Conservation (phyloP, 345 rosid genomes). For the Populus alba region DNA sequence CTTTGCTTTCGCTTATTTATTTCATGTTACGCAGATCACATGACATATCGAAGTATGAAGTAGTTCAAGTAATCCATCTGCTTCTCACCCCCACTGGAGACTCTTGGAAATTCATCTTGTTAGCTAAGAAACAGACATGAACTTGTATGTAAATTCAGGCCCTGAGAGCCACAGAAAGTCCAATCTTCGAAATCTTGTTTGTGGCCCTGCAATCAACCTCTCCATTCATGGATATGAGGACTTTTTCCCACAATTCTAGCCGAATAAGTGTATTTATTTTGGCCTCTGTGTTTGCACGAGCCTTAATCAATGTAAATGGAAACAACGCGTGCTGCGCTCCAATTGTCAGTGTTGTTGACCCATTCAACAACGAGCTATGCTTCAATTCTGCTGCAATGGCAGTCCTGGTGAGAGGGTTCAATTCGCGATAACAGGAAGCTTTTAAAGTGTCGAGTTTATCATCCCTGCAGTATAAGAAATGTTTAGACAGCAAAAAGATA, state of each 20-base stretch:
- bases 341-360: conserved; percentile 25
- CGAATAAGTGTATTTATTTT: conserved; percentile 36
- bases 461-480: conserved; percentile 36
- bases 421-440: conserved; percentile 34
- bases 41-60: too few species aligned
- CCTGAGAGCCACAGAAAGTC: conserved; percentile 36
- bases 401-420: conserved; percentile 37
- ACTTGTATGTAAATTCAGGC: conserved; percentile 16
- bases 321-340: conserved; percentile 44
- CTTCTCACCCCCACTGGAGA: background rate
- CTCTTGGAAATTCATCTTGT: background rate
- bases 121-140: too few species aligned
- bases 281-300: conserved; percentile 39
- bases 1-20: too few species aligned
- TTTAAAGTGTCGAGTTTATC: conserved; percentile 34
- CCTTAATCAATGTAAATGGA: conserved; percentile 44
- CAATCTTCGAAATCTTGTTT: conserved; percentile 40
- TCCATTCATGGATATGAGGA: conserved; percentile 34
- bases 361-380: conserved; percentile 22
- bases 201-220: conserved; percentile 34
- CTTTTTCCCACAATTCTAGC: conserved; percentile 33
- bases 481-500: background rate
- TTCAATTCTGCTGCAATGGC: conserved; percentile 53
- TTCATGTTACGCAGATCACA: too few species aligned
- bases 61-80: too few species aligned